phyloP scores from a whole-genome alignment of 2,329 filamentous ascomycete species.

The Verticillium nonalfalfae region DNA sequence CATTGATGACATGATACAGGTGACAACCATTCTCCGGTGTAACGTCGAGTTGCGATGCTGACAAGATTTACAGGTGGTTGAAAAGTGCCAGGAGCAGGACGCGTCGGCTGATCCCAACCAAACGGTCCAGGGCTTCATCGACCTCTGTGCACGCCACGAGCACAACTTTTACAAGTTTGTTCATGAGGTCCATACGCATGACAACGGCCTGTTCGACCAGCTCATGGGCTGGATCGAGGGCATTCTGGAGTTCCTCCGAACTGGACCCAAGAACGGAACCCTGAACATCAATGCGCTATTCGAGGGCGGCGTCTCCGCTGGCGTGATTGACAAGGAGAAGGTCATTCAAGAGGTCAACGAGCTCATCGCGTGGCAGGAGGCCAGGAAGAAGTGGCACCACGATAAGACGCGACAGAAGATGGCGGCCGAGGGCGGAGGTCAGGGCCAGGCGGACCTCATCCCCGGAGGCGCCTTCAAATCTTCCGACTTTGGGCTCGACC shows the following conservation, averaged over 20 bases:
- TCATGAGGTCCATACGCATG: conserved; percentile 93
- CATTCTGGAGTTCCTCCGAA: conserved; percentile 86
- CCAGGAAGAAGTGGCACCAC: conserved; percentile 94
- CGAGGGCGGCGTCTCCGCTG: conserved; percentile 65
- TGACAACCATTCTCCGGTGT: neutral
- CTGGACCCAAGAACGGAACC: conserved; percentile 78
- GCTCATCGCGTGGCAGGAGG: conserved; percentile 89
- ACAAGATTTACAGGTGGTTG: conserved; percentile 39
- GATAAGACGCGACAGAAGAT: conserved; percentile 99
- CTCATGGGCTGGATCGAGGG: conserved; percentile 97
- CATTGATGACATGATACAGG: conserved; percentile 80
- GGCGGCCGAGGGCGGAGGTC: conserved; percentile 68
- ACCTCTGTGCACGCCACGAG: conserved; percentile 90
- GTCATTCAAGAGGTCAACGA: conserved; percentile 76
- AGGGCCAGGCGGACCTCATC: conserved; percentile 37
- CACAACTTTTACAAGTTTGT: conserved; percentile 99
- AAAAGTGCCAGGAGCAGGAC: conserved; percentile 64
- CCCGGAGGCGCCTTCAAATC: conserved; percentile 62
- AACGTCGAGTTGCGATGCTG: neutral
- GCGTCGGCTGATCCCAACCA: conserved; percentile 94
- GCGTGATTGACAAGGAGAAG: conserved; percentile 62
- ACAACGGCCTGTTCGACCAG: conserved; percentile 92
- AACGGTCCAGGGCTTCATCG: conserved; percentile 96
- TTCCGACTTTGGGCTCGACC: conserved; percentile 84
- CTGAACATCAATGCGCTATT: conserved; percentile 94